Evolutionary conservation across 306 rosid species (phyloP), one percentile per base, ranked within the genome.

Genomic region (Cucurbita pepo): DNA sequence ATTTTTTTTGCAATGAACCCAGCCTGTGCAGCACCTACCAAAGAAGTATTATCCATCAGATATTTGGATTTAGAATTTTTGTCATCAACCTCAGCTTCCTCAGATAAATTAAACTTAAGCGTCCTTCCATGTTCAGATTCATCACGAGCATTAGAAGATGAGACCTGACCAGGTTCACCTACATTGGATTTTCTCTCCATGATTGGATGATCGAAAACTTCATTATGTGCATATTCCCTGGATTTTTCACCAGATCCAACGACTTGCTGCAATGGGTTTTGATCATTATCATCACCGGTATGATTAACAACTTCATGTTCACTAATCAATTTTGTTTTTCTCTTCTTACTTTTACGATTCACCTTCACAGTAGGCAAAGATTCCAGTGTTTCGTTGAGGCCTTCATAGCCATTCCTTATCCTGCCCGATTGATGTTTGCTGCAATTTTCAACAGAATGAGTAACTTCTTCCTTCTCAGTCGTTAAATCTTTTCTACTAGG

Each of bases 11-110:
- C 41, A 67, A 80, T 47, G 76, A 72, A 64, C 76, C 10, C 71
- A 57, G 77, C 70, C 73, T 75, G 80, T 30, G 81, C 77, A 77
- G 82, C 85, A 64, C 78, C 86, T 59, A 71, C 77, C 45, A 55
- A 45, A 19, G 83, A 75, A 38, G 72, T 77, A 37, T 40, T 45
- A 40, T 58, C 54, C 48, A 62, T 64, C 50, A 69, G 60, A 63
- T 59, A 72, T 51, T 65, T 75, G 52, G 56, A 62, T 48, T 56
- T 77, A 38, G 69, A 76, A 44, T 63, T 41, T 19, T 51, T 76
- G 75, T 59, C 56, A 40, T 56, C 45, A 21, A 54, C 76, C 71
- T 81, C 86, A 75, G 70, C 72, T 79, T 52, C 78, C 73, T 81
- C 75, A 48, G 45, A 69, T 41, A 72, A 64, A 78, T 72, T 69